phyloP scores from a whole-genome alignment of 2,329 filamentous ascomycete species.

The Ophiocordyceps camponoti-floridani region DNA sequence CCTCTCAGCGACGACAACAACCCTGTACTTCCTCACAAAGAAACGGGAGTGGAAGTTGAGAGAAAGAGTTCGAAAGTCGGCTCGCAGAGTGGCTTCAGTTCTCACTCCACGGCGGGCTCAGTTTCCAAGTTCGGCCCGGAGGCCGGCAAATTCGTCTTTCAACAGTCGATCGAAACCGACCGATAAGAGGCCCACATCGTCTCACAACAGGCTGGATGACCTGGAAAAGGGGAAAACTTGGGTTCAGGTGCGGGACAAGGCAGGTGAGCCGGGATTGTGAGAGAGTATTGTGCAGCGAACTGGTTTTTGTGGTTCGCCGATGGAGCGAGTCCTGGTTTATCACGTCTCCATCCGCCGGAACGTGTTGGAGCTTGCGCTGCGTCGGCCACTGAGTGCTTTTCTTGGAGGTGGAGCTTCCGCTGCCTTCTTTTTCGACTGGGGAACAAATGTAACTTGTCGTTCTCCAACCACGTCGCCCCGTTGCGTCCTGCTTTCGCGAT shows the following conservation, averaged over 20 bases:
- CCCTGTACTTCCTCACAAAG: conserved; percentile 66
- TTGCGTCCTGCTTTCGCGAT: conserved; percentile 24
- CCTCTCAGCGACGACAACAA: conserved; percentile 37
- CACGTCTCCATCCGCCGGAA: conserved; percentile 54
- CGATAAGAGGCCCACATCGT: conserved; percentile 42
- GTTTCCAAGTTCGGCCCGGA: conserved; percentile 40
- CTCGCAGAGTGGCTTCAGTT: conserved; percentile 39
- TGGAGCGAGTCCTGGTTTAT: conserved; percentile 1
- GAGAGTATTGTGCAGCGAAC: conserved; percentile 1
- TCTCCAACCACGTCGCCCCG: conserved; percentile 38
- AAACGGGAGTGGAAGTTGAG: conserved; percentile 70
- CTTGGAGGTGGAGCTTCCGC: conserved; percentile 16
- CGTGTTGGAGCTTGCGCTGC: conserved; percentile 61
- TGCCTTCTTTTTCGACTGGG: conserved; percentile 35
- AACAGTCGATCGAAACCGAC: conserved; percentile 24
- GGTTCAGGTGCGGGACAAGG: conserved; percentile 17
- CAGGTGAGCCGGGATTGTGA: conserved; percentile 5
- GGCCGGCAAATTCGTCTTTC: conserved; percentile 11
- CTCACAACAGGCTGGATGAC: conserved; percentile 33
- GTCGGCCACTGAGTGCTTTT: conserved; percentile 25
- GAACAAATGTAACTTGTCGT: conserved; percentile 56
- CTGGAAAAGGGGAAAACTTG: conserved; percentile 37
- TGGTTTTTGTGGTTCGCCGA: neutral
- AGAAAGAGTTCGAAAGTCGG: conserved; percentile 52
- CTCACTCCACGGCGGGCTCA: conserved; percentile 44